Conservation (phyloP, 768 basidiomycete genomes). For the Leccinum arenicola region DNA sequence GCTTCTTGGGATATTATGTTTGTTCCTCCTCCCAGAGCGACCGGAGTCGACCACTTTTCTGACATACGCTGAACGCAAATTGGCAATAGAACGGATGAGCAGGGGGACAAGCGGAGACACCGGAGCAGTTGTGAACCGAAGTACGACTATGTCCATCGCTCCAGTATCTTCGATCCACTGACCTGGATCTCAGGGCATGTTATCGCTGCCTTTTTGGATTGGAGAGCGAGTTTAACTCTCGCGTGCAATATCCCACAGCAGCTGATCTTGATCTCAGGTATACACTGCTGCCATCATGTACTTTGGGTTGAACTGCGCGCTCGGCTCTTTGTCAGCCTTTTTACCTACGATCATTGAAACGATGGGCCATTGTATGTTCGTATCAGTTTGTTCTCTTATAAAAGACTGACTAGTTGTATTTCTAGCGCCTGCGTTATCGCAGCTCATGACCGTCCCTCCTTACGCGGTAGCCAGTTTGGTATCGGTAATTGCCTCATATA, state of each 20-base stretch:
- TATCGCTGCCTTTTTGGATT: conserved; percentile 43
- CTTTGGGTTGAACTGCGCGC: conserved; percentile 46
- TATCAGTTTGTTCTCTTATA: background rate
- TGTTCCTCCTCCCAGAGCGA: conserved; percentile 31
- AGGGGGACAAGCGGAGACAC: conserved; percentile 43
- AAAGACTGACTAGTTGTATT: conserved; percentile 2
- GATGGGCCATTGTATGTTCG: conserved; percentile 42
- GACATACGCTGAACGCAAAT: conserved; percentile 31
- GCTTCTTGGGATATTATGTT: conserved; percentile 25
- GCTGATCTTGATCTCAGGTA: conserved; percentile 20
- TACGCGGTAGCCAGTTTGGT: conserved; percentile 44
- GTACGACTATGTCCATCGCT: conserved; percentile 20
- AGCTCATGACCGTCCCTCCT: conserved; percentile 53
- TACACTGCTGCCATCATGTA: conserved; percentile 47
- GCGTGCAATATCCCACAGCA: no score
- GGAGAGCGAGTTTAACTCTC: conserved; percentile 30
- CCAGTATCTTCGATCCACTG: background rate
- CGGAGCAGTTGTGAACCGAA: conserved; percentile 39
- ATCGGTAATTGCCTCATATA: conserved; percentile 35
- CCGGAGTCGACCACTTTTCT: conserved; percentile 35
- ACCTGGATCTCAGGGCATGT: conserved; percentile 35
- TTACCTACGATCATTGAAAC: conserved; percentile 54
- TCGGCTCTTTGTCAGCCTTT: conserved; percentile 50
- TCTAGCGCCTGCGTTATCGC: conserved; percentile 42
- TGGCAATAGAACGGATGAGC: conserved; percentile 35